A percentile compares a stretch with the other conserved stretches of the same genome.
Conservation (phyloP, 345 rosid genomes). For the Salix exigua region DNA sequence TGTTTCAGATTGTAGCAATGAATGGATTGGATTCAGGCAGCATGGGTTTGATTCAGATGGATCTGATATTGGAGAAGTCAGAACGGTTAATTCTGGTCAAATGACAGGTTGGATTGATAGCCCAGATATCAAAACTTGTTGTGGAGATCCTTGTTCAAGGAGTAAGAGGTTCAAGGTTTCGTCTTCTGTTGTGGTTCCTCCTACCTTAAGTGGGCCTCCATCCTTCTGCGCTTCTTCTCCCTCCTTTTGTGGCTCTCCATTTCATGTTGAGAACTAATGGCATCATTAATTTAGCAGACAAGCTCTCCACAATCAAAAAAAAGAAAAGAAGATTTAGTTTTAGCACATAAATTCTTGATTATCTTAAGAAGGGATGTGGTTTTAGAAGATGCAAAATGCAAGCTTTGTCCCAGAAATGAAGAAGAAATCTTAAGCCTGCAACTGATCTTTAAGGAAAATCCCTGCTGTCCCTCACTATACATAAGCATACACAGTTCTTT, state of each 20-base stretch:
- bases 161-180: constrained; percentile 65
- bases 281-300: no score
- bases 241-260: constrained; percentile 13
- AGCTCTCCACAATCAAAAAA: no score
- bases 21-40: constrained; percentile 48
- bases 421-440: no score
- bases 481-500: no score
- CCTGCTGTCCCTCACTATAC: no score
- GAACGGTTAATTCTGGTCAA: constrained; percentile 20
- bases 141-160: constrained; percentile 33
- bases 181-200: constrained; percentile 58
- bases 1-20: constrained; percentile 52
- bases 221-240: constrained; percentile 4
- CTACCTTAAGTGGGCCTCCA: constrained; percentile 40
- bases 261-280: constrained; percentile 14
- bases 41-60: constrained; percentile 54
- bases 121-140: constrained; percentile 34
- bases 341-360: no score
- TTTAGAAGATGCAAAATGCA: no score
- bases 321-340: no score
- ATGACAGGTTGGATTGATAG: constrained; percentile 46
- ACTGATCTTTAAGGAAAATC: no score
- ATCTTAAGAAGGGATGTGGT: no score
- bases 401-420: no score
- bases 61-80: constrained; percentile 43